Base-by-base conservation (phyloP, 2,329 filamentous ascomycete genomes). In the Geosmithia morbida region DNA sequence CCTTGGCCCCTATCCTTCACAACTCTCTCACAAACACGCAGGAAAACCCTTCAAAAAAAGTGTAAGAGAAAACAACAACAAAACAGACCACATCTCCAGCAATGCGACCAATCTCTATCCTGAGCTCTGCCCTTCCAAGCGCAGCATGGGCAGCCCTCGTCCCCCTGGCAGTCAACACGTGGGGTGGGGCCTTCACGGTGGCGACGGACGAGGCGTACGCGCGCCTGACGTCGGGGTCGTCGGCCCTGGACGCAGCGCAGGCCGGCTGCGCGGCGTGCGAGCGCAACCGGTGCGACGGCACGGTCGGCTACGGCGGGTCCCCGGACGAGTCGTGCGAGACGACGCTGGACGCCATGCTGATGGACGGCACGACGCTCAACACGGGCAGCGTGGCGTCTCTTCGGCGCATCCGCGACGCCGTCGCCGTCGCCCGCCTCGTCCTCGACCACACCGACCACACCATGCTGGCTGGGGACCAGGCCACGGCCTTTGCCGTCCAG, bases 301-400 rank as follows among this genome's bases (percentile, higher is more conserved):
- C 66, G 39, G 74, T 77, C 39, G 74, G 74, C 46, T 75, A 62
- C 53, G 73, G 73, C 47, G 73, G 74, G 7, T 75, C 72, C 2
- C 72, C 73, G 0, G 72, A 75, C 51, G 74, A 77, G 55, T 57
- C 60, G 30, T 77, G 74, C 59, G 74, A 77, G 60, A 77, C 74
- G 2, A 76, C 73, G 1, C 70, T 77, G 14, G 74, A 77, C 57
- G 73, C 74, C n/a, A 66, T 77, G 63, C 67, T 77, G 57, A 76
- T 77, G 67, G 73, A 77, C 55, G 73, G 74, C 26, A 59, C 57
- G 0, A 71, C 64, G n/a, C 65, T 77, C 61, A 72, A 74, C 16
- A 64, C 67, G 1, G 74, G 74, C 41, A 71, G 72, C 5, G 73
- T 77, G 5, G 74, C 71, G 0, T 69, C 63, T 0, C 59, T 77